These are phyloP conservation scores for Mortierella sp. DNA, from an alignment of 371 early-diverging fungal species.

Conservation along the genomic window DNA sequence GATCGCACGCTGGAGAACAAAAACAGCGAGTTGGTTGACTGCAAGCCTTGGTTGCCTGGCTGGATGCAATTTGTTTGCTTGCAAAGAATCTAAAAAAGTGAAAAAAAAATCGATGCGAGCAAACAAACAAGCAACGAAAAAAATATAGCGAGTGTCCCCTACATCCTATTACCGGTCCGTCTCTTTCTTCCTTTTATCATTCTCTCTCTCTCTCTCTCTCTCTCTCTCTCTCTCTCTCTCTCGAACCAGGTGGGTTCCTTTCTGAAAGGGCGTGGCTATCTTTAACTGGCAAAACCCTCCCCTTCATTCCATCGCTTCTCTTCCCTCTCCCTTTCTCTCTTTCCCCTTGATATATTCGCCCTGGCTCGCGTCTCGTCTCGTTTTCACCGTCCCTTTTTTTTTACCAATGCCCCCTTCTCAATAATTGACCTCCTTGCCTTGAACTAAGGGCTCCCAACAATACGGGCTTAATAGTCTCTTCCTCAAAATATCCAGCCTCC, in stretches of 20 bases:
- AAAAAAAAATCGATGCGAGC: not conserved
- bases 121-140: not conserved
- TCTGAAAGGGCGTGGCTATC: not conserved
- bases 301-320: not conserved
- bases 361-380: not conserved
- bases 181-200: not conserved
- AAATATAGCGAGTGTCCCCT: not conserved
- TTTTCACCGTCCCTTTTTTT: constrained; percentile 24
- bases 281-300: constrained; percentile 4
- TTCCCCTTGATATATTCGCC: constrained; percentile 3
- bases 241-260: not conserved
- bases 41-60: not conserved
- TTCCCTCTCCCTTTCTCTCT: not conserved
- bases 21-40: not conserved
- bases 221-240: constrained; percentile 1
- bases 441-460: too few relatives aligned
- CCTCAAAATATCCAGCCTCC: too few relatives aligned
- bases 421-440: not conserved
- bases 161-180: not conserved
- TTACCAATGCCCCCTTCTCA: constrained; percentile 15
- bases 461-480: too few relatives aligned
- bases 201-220: constrained; percentile 9
- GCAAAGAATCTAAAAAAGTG: not conserved
- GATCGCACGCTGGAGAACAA: not conserved
- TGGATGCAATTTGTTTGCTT: not conserved